phyloP scores from a whole-genome alignment of 2,329 filamentous ascomycete genomes.

The Alternaria consortialis region DNA sequence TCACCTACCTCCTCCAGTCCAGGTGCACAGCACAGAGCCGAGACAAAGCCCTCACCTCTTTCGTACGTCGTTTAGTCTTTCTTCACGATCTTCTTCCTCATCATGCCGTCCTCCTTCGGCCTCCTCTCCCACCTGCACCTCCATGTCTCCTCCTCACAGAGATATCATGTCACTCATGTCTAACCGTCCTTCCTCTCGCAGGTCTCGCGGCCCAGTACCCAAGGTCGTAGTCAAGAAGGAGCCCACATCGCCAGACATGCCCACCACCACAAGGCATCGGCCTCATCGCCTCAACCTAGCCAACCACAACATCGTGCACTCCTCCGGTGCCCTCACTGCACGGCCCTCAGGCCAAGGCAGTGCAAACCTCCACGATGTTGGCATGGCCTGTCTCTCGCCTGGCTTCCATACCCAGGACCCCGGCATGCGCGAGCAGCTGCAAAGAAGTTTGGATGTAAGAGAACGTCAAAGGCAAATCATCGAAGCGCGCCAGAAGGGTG shows the following conservation, averaged over 20 bases:
- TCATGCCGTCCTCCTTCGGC: constrained; percentile 36
- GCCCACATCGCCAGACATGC: constrained; percentile 82
- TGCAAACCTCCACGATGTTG: constrained; percentile 86
- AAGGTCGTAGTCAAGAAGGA: constrained; percentile 98
- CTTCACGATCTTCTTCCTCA: constrained; percentile 36
- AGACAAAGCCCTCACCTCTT: constrained; percentile 64
- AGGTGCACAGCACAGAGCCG: constrained; percentile 51
- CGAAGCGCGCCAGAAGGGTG: constrained; percentile 86
- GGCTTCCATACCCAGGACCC: constrained; percentile 97
- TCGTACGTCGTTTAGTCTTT: constrained; percentile 55
- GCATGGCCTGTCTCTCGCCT: constrained; percentile 91
- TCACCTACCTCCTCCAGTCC: constrained; percentile 52
- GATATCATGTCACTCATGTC: constrained; percentile 34
- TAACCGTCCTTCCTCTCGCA: constrained; percentile 54
- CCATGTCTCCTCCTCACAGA: constrained; percentile 41
- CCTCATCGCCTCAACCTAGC: constrained; percentile 82
- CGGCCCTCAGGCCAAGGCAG: constrained; percentile 77
- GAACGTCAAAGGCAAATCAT: constrained; percentile 97
- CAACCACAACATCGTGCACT: constrained; percentile 55
- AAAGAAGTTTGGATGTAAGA: constrained; percentile 90
- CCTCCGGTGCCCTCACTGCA: constrained; percentile 62
- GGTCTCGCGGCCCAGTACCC: constrained; percentile 67
- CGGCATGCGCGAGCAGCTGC: constrained; percentile 93
- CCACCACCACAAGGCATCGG: constrained; percentile 71
- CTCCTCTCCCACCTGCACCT: constrained; percentile 29